These are phyloP conservation scores for Iris macrosiphon DNA, from an alignment of 106 monocot species.

Conservation along the genomic window DNA sequence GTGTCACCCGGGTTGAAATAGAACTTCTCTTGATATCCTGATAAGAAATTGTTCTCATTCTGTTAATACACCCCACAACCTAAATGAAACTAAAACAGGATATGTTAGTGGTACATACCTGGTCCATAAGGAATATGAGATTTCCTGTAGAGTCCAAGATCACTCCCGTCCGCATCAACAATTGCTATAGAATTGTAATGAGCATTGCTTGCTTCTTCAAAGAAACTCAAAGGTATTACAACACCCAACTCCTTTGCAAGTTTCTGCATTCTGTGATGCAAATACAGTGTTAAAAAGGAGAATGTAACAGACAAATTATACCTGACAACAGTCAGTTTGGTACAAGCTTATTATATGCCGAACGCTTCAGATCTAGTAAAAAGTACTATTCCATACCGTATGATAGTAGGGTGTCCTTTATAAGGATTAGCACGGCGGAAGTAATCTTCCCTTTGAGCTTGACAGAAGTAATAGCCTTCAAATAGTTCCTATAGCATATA, in stretches of 20 bases:
- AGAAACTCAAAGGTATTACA: conserved; percentile 96
- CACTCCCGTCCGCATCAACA: conserved; percentile 88
- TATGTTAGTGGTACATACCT: conserved; percentile 27
- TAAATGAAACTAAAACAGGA: background rate
- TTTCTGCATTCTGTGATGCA: conserved; percentile 72
- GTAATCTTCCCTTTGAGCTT: conserved; percentile 84
- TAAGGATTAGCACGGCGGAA: conserved; percentile 80
- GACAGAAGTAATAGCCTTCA: conserved; percentile 97
- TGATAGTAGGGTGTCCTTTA: conserved; percentile 73
- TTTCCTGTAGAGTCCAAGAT: conserved; percentile 96
- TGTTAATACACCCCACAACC: background rate
- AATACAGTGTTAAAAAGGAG: background rate
- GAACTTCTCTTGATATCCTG: conserved; percentile 98
- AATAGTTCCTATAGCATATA: conserved; percentile 68
- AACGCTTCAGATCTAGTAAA: background rate
- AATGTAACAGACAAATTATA: background rate
- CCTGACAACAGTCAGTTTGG: too few relatives aligned
- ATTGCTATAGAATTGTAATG: conserved; percentile 97
- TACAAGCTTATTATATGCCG: background rate
- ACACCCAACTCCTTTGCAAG: conserved; percentile 90
- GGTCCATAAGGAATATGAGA: conserved; percentile 99
- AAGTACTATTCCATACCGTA: conserved; percentile 29
- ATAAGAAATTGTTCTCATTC: background rate
- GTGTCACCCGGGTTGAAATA: conserved; percentile 98
- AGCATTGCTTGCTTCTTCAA: conserved; percentile 97